Conservation (phyloP, 768 basidiomycete species). For the Stropharia rugosoannulata region DNA sequence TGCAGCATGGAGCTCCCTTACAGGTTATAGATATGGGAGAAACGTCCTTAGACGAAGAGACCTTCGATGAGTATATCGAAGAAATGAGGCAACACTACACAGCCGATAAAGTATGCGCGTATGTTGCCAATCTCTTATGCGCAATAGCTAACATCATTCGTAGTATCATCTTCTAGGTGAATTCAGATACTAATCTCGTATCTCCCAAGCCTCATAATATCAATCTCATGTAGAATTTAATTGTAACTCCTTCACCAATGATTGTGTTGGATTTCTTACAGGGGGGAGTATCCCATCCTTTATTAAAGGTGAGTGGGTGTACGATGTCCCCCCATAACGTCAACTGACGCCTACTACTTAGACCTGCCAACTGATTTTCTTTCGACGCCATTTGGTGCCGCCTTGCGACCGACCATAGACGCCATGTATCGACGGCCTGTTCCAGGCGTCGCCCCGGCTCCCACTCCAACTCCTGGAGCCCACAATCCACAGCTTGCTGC, state of each 20-base stretch:
- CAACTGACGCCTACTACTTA: slow-evolving; percentile 20
- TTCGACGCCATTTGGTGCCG: slow-evolving; percentile 84
- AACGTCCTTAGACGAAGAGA: slow-evolving; percentile 79
- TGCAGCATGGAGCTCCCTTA: slow-evolving; percentile 73
- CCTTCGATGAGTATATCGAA: slow-evolving; percentile 79
- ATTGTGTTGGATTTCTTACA: slow-evolving; percentile 84
- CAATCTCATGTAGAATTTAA: slow-evolving; percentile 68
- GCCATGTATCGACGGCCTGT: slow-evolving; percentile 74
- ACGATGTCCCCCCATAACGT: too few relatives aligned
- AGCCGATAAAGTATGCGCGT: slow-evolving; percentile 72
- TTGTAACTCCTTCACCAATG: slow-evolving; percentile 93
- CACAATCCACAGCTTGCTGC: slow-evolving; percentile 49
- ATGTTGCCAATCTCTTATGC: background rate
- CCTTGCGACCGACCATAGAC: slow-evolving; percentile 89
- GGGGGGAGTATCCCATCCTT: slow-evolving; percentile 78
- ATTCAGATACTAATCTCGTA: background rate
- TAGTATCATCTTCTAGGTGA: slow-evolving; percentile 87
- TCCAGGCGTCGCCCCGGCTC: slow-evolving; percentile 36
- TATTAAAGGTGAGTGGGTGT: slow-evolving; percentile 64
- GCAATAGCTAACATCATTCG: background rate
- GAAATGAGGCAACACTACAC: slow-evolving; percentile 82
- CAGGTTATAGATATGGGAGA: slow-evolving; percentile 74
- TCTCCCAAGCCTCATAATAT: background rate
- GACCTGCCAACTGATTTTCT: slow-evolving; percentile 83
- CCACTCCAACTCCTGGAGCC: slow-evolving; percentile 31